Percentiles rank a stretch among this genome's conserved stretches.
These are phyloP conservation scores for Drechslerella coelobrocha DNA, from an alignment of 2,329 filamentous ascomycete species.

Conservation along the genomic window DNA sequence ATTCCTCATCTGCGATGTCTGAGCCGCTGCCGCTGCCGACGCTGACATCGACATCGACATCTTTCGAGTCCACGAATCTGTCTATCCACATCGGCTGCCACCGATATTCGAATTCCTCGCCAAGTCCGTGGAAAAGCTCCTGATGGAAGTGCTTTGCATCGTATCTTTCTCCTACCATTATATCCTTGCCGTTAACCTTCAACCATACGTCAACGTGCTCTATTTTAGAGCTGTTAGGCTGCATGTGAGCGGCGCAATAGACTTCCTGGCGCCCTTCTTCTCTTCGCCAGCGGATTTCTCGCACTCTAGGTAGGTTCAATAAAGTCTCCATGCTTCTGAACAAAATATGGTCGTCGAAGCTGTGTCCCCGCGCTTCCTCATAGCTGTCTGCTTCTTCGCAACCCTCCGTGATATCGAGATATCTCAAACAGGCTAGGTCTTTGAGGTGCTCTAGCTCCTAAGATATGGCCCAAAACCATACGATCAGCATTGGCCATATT, in stretches of 20 bases:
- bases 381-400: too few relatives aligned
- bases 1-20: too few relatives aligned
- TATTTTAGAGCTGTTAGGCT: not conserved
- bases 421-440: too few relatives aligned
- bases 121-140: constrained; percentile 15
- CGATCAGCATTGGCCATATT: too few relatives aligned
- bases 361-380: not conserved
- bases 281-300: constrained; percentile 17
- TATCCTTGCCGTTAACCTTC: not conserved
- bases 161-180: constrained; percentile 20
- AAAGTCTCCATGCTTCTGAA: constrained; percentile 22
- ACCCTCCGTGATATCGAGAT: not conserved
- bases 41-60: too few relatives aligned
- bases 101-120: constrained; percentile 6
- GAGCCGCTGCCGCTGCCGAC: too few relatives aligned
- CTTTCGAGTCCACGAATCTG: constrained; percentile 8
- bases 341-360: constrained; percentile 20
- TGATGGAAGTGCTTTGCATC: constrained; percentile 26
- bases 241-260: not conserved
- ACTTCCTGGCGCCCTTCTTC: constrained; percentile 10
- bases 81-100: constrained; percentile 16
- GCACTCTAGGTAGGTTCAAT: not conserved
- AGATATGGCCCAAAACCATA: too few relatives aligned
- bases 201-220: constrained; percentile 31
- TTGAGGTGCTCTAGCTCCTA: too few relatives aligned